Evolutionary conservation across 805 yeast species (phyloP).

Genomic region (Clavispora fructus): DNA sequence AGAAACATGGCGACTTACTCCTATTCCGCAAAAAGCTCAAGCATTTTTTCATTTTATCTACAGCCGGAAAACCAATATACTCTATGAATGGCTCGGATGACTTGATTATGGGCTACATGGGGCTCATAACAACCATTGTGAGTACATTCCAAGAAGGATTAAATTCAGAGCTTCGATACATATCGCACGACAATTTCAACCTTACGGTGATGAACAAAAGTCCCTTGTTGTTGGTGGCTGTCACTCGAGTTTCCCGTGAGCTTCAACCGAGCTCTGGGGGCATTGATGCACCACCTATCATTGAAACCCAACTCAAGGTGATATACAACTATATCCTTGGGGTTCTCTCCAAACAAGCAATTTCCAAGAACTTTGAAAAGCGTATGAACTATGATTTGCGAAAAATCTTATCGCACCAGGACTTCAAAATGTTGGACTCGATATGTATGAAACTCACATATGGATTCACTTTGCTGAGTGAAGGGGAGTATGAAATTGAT

Average conservation of each 20-base stretch:
- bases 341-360: conserved; percentile 75
- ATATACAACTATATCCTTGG: conserved; percentile 76
- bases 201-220: conserved; percentile 57
- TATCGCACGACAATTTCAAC: conserved; percentile 44
- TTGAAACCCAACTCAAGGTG: conserved; percentile 54
- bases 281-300: conserved; percentile 7
- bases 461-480: conserved; percentile 20
- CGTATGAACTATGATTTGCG: conserved; percentile 81
- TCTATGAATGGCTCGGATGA: conserved; percentile 71
- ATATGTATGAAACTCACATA: conserved; percentile 38
- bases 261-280: conserved; percentile 12
- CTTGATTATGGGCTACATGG: conserved; percentile 64
- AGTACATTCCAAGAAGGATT: conserved; percentile 54
- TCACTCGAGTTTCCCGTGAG: conserved; percentile 50
- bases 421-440: conserved; percentile 62
- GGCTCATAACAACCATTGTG: conserved; percentile 74
- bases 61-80: conserved; percentile 87
- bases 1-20: conserved; percentile 10
- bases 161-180: conserved; percentile 39
- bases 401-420: conserved; percentile 68
- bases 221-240: conserved; percentile 73
- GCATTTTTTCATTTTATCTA: conserved; percentile 72
- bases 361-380: conserved; percentile 59
- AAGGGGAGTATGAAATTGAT: conserved; percentile 6
- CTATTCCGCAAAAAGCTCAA: conserved; percentile 39